Evolutionary conservation across 1,139 yeast species (phyloP).

Genomic region (Yamadazyma sp.): DNA sequence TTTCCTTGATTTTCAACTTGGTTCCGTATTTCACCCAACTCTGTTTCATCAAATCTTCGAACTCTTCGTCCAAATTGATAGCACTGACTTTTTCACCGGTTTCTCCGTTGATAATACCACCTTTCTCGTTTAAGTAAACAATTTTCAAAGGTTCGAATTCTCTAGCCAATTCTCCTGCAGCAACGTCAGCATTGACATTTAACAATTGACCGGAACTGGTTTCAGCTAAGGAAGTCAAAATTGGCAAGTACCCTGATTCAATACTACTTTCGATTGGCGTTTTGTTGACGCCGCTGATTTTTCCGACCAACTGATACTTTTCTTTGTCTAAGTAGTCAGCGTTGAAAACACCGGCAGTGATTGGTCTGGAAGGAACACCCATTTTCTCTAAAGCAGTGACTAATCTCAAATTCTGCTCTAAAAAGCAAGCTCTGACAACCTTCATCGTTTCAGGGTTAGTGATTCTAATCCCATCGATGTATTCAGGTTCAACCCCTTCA

Average conservation of each 20-base stretch:
- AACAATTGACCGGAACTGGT: slow-evolving; percentile 94
- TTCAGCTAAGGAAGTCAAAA: slow-evolving; percentile 93
- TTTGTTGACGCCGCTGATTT: slow-evolving; percentile 81
- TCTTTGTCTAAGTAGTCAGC: slow-evolving; percentile 91
- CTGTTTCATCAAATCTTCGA: slow-evolving; percentile 84
- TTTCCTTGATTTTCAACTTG: slow-evolving; percentile 92
- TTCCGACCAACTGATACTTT: slow-evolving; percentile 91
- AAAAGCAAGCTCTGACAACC: slow-evolving; percentile 91
- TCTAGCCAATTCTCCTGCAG: slow-evolving; percentile 97
- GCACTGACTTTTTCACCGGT: slow-evolving; percentile 88
- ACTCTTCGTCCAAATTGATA: slow-evolving; percentile 94
- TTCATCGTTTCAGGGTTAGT: slow-evolving; percentile 95
- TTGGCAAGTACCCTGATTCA: slow-evolving; percentile 94
- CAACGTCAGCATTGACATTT: slow-evolving; percentile 97
- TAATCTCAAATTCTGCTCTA: slow-evolving; percentile 89
- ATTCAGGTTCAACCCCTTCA: slow-evolving; percentile 94
- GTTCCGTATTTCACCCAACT: slow-evolving; percentile 99
- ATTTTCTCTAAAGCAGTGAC: slow-evolving; percentile 94
- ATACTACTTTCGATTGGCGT: slow-evolving; percentile 93
- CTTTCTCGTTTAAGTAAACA: slow-evolving; percentile 94
- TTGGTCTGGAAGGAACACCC: slow-evolving; percentile 98
- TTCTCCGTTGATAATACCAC: slow-evolving; percentile 91
- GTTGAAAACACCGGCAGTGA: slow-evolving; percentile 94
- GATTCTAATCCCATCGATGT: slow-evolving; percentile 94
- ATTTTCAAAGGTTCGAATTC: slow-evolving; percentile 96